Base-by-base conservation (phyloP, 2,329 filamentous ascomycete species). In the Pseudogymnoascus sp. region DNA sequence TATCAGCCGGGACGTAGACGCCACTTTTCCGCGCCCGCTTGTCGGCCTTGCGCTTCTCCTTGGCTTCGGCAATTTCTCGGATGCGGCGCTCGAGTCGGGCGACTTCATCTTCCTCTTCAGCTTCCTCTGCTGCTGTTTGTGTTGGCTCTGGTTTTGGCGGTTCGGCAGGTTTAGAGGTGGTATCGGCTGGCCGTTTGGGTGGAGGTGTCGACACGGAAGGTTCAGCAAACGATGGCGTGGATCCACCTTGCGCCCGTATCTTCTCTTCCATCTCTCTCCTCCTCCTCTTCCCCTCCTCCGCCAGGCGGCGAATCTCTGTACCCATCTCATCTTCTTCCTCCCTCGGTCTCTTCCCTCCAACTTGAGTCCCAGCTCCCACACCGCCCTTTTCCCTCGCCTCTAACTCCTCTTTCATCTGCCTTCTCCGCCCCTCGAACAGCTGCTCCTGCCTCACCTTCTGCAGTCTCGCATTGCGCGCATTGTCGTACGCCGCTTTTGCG, bases 361-460 rank as follows among this genome's bases (percentile, higher is more conserved):
- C 78, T 36, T 72, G 75, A 61, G 71, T 70, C 40, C 77, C 78
- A 36, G 76, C 77, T 1, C 75, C 73, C 31, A 70, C 72, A 0
- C 76, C 79, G 14, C 78, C 79, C 18, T 83, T 79, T 75, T 96
- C 93, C 18, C 89, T 80, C 26, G 85, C 83, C 76, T 96, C 92
- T 61, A 97, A 78, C 72, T 97, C 92, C 71, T 96, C 91, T 68
- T 90, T 89, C 83, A 96, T 89, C 69, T 85, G 83, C 72, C 89
- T 80, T 69, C 89, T 81, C 75, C 87, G 83, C 59, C 86, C 85
- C 69, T 90, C 86, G 76, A 96, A 88, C 66, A 87, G 80, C 61
- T 89, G 86, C 70, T 87, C 82, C 75, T 92, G 86, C 71, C 85
- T 80, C 73, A 85, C 83, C 72, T 88, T 88, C 72, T 89, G 83